These are phyloP conservation scores for Cryptococcus sp. DNA, from an alignment of 1,284 basidiomycete genomes.

Conservation along the genomic window DNA sequence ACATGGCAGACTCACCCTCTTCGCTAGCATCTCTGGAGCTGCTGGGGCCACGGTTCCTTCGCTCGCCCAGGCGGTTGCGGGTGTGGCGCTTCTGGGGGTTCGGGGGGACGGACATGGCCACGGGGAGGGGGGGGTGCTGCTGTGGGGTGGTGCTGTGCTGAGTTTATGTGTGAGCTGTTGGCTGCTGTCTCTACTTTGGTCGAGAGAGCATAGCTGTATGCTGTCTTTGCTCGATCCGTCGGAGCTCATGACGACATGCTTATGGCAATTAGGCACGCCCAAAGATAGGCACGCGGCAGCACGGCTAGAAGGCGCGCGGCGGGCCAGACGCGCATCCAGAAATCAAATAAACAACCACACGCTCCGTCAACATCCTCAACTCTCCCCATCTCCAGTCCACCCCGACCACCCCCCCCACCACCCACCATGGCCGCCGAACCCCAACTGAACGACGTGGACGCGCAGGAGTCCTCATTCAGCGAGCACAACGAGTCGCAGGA, in stretches of 20 bases:
- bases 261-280: neutral
- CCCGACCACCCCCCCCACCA: neutral
- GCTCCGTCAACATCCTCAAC: neutral
- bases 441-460: neutral
- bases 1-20: conserved; percentile 37
- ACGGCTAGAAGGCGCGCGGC: neutral
- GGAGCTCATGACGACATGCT: neutral
- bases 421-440: neutral
- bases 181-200: no score
- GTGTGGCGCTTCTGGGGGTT: conserved; percentile 22
- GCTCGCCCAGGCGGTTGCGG: conserved; percentile 27
- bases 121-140: no score
- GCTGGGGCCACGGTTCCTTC: conserved; percentile 25
- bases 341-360: neutral
- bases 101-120: conserved; percentile 17
- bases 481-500: conserved; percentile 19
- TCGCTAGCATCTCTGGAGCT: conserved; percentile 49
- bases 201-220: no score
- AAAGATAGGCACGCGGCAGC: neutral
- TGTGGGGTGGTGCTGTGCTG: neutral
- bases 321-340: neutral
- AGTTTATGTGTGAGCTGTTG: no score
- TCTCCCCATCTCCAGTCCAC: neutral
- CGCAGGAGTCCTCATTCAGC: conserved; percentile 13
- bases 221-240: no score